Evolutionary conservation across 2,329 filamentous ascomycete genomes (phyloP).

Genomic region (Epichloe hybrida): DNA sequence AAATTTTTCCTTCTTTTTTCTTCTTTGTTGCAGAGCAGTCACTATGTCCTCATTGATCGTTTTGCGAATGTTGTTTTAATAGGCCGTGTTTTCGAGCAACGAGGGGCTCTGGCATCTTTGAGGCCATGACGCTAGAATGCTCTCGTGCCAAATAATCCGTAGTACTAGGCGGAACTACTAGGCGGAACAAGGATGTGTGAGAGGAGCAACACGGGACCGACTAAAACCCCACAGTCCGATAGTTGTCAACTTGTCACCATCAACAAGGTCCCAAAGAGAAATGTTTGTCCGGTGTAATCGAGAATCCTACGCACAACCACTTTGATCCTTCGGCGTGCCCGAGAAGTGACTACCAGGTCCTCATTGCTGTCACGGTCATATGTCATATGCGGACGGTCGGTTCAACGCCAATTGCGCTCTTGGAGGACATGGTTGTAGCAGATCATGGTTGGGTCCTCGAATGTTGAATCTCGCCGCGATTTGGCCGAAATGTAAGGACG

Average conservation of each 20-base stretch:
- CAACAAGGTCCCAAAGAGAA: not conserved
- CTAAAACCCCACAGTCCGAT: not conserved
- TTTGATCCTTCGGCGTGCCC: too few species aligned
- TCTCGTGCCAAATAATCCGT: not conserved
- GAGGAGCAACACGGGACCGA: slow-evolving; percentile 1
- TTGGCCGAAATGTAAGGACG: not conserved
- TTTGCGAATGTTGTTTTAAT: too few species aligned
- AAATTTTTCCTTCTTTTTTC: accelerated
- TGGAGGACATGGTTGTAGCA: not conserved
- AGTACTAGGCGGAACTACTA: not conserved
- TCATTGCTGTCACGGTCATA: too few species aligned
- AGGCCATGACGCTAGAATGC: not conserved
- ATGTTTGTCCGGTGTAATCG: not conserved
- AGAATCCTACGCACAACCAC: not conserved
- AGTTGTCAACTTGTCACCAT: not conserved
- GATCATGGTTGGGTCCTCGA: not conserved
- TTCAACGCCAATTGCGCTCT: too few species aligned
- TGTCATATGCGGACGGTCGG: too few species aligned
- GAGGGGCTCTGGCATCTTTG: too few species aligned
- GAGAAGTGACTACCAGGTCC: too few species aligned
- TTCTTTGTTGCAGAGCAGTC: too few species aligned
- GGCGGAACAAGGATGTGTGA: not conserved
- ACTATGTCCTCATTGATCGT: too few species aligned
- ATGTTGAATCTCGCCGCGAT: not conserved
- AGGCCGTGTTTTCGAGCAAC: too few species aligned